Base-by-base conservation (phyloP, 805 yeast genomes). In the Lipomyces orientalis region DNA sequence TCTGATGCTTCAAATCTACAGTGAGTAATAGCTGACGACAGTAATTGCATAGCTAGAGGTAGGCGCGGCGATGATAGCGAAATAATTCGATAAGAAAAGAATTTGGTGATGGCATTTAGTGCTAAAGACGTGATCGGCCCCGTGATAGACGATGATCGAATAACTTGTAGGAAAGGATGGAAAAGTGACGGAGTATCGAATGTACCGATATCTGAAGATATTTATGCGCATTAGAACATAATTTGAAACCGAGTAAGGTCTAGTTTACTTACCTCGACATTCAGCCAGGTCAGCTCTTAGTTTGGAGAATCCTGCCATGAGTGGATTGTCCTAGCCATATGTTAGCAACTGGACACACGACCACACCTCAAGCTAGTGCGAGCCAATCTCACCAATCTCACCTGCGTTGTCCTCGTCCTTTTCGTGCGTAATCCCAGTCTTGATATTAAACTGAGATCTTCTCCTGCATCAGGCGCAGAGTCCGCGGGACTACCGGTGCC, bases 1-100 rank as follows among this genome's bases (percentile, higher is more conserved):
- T 93, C 97, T 0, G 95, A 90, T 1, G 97, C 97, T 81, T 95
- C 98, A 76, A 95, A 95, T 58, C 97, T 86, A 79, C 98, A 95
- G 76, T 92, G 97, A 0, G 98, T 91, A 69, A 95, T 83, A 0
- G 98, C 86, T 68, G 86, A 85, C 9, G 89, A 85, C 59, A 90
- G 83, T 74, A 90, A 91, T 19, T 87, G 84, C 68, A 91, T 78
- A 0, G 90, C 84, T 58, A 80, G 83, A 39, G 81, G 83, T 25
- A 90, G 79, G 65, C 89, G 88, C 37, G 81, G 80, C 4, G 92
- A 86, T 1, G 79, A 74, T 9, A 75, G 76, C 22, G 85, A 81
- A n/a, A 95, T 83, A 39, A 95, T 86, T 16, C 84, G 86, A 76
- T 90, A 89, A 54, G 85, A 84, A 62, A 94, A 79, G 73, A 95